Evolutionary conservation across 1,284 basidiomycete genomes (phyloP), one percentile per base, ranked within the genome.

Genomic region (Puccinia brachypodii): DNA sequence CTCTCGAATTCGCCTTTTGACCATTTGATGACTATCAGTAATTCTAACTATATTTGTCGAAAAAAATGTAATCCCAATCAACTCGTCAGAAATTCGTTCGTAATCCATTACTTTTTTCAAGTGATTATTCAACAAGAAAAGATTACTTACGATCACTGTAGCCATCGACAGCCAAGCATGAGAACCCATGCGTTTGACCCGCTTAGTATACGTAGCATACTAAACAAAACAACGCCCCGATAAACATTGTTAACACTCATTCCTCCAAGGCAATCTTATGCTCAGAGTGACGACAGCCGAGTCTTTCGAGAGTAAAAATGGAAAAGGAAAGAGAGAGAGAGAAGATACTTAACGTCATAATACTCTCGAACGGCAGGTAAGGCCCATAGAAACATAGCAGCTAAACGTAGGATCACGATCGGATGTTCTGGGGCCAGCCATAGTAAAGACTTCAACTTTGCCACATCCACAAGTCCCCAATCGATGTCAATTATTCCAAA

Each of bases 351-450:
- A 44, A 81, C 84, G 92, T 91, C 85, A 92, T 90, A 85, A 93
- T 93, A 85, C 92, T 92, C 86, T 90, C 81, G 33, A 56, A 74
- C 82, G 44, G 93, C 93, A 13, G 93, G 93, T 53, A 94, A 88
- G 19, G 91, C 93, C 85, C 93, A 94, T 3, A 94, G 87, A 86
- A 94, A 94, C 79, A 94, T 90, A 76, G 90, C 90, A 8, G 90
- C 90, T 14, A 94, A 89, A 42, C 93, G 89, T 82, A 90, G 87
- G 79, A 93, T 92, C 60, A 94, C 89, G 83, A 94, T 90, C 9
- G 92, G 92, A 86, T 94, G 92, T 85, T 93, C 91, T 40, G 93
- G 93, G 84, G 94, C 92, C 90, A 94, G 92, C 93, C 93, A 94
- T 53, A 94, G 88, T 82, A 94, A 87, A 74, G 89, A 89, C 91